Percentiles rank a stretch among this genome's conserved stretches.
Conservation (phyloP, 331 rosid genomes). For the Rhamnella rubrinervis region DNA sequence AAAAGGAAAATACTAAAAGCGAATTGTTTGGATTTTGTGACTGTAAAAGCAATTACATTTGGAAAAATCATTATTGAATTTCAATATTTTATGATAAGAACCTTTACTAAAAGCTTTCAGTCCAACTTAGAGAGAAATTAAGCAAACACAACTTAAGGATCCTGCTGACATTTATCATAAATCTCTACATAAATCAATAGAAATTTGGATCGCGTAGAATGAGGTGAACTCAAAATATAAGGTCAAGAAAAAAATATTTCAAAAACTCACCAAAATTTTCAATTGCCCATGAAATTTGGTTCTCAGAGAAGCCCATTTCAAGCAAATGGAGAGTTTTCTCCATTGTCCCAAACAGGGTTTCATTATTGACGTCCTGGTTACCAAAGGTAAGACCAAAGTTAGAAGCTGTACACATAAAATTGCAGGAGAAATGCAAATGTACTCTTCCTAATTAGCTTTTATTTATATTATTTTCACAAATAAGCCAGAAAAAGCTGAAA, state of each 20-base stretch:
- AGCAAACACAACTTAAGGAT: neutral
- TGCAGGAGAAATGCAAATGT: neutral
- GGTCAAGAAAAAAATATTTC: constrained; percentile 6
- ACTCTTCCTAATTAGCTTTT: neutral
- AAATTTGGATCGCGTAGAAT: too few relatives aligned
- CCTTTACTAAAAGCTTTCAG: neutral
- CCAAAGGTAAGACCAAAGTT: constrained; percentile 5
- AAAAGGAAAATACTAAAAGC: too few relatives aligned
- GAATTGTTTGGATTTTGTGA: too few relatives aligned
- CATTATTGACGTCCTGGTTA: constrained; percentile 56
- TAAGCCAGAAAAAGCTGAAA: too few relatives aligned
- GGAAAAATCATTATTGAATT: neutral
- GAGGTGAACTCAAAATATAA: too few relatives aligned
- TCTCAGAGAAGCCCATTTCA: constrained; percentile 95
- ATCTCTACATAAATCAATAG: too few relatives aligned
- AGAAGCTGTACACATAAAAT: constrained; percentile 3
- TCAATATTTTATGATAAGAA: too few relatives aligned
- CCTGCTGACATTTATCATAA: neutral
- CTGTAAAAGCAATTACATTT: too few relatives aligned
- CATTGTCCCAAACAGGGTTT: constrained; percentile 82
- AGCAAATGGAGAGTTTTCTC: constrained; percentile 80
- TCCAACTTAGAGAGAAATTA: neutral
- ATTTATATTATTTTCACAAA: neutral
- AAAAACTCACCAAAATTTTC: constrained; percentile 72
- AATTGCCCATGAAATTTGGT: constrained; percentile 77